phyloP scores from a whole-genome alignment of 805 yeast species.

The Hanseniaspora clermontiae region DNA sequence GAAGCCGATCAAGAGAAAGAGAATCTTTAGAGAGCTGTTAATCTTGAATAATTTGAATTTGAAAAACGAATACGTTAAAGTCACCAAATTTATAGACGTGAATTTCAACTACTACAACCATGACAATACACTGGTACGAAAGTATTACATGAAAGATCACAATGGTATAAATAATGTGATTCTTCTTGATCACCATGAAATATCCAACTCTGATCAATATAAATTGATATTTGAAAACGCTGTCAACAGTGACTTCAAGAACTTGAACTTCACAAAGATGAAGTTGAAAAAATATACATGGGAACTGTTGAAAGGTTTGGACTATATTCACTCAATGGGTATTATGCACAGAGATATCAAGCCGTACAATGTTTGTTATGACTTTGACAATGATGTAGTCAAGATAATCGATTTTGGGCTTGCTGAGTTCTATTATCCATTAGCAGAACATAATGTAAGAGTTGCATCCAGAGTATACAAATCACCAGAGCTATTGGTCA shows the following conservation, averaged over 20 bases:
- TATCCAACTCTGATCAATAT: conserved; percentile 68
- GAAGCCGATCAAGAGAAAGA: conserved; percentile 86
- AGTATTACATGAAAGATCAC: conserved; percentile 24
- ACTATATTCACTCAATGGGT: conserved; percentile 87
- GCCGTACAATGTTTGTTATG: conserved; percentile 93
- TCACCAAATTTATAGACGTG: not conserved
- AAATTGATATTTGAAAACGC: conserved; percentile 79
- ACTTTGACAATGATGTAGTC: conserved; percentile 54
- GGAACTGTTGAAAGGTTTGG: conserved; percentile 70
- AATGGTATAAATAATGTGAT: conserved; percentile 52
- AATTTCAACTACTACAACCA: conserved; percentile 1
- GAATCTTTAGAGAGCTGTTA: conserved; percentile 79
- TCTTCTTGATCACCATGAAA: conserved; percentile 30
- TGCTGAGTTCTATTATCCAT: conserved; percentile 86
- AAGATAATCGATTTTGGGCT: conserved; percentile 91
- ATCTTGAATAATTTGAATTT: conserved; percentile 64
- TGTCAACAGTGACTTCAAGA: conserved; percentile 69
- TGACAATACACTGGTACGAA: not conserved
- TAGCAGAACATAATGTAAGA: conserved; percentile 79
- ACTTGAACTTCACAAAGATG: conserved; percentile 52
- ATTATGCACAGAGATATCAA: conserved; percentile 93
- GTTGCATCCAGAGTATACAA: conserved; percentile 89
- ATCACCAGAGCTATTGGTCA: conserved; percentile 83
- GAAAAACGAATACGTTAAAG: conserved; percentile 1
- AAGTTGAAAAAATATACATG: conserved; percentile 77